Base-by-base conservation (phyloP, 1,284 basidiomycete genomes). In the Microbotryum intermedium region DNA sequence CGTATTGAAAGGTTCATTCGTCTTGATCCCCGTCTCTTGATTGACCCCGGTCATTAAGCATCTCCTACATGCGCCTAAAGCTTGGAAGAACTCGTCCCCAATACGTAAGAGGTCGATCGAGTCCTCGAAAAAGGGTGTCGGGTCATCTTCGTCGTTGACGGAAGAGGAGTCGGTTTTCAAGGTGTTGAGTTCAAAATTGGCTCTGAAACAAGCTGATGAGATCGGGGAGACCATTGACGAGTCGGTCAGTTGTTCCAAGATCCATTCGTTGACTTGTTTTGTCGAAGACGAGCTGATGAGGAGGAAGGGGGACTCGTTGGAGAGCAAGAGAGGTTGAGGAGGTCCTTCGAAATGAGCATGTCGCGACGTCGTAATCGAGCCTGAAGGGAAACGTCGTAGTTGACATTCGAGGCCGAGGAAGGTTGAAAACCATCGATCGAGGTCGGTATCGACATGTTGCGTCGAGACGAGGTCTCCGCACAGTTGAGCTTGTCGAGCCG, bases 231-330 rank as follows among this genome's bases (percentile, higher is more conserved):
- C 18, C 20, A 13, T 2, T 3, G 26, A 20, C 29, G 28, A 48
- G 34, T 43, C 26, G n/a, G 7, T 11, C 6, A 47, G 13, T 18
- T 49, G 28, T 13, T 47, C 26, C n/a, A 29, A 43, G 28, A 61
- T 55, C 67, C 62, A 62, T 6, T 50, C 39, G 30, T 58, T 59
- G 4, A 66, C 51, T 7, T 39, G 55, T 2, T 43, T 42, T 16
- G 62, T 54, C 43, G 57, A 60, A 30, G 58, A 42, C 23, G 48
- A 42, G 23, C 52, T 57, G 16, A 68, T 56, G 51, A 68, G 61
- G 6, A 68, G 50, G 59, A 66, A 68, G n/a, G 67, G 62, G 26
- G 45, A 51, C 30, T 68, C 67, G 61, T 68, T 68, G 42, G 58
- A 60, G 3, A 68, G 54, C 4, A 58, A 51, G 20, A 67, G 52